A percentile compares a stretch with the other conserved stretches of the same genome.
Evolutionary conservation across 1,284 basidiomycete species (phyloP).

Genomic region (Ustilago xerochloae): DNA sequence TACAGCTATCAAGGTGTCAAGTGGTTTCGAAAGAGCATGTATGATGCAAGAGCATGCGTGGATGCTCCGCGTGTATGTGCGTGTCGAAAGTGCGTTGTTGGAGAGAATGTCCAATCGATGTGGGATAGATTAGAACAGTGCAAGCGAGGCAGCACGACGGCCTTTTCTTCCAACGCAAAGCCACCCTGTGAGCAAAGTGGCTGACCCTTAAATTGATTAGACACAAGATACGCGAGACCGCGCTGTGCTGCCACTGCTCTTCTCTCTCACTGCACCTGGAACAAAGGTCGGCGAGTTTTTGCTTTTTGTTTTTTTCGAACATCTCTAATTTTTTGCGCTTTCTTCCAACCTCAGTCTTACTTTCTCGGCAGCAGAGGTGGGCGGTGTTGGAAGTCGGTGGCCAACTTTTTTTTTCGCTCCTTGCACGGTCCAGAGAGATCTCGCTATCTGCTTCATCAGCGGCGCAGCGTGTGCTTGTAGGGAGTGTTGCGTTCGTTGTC

Average conservation of each 20-base stretch:
- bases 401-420: conserved; percentile 6
- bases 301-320: not conserved
- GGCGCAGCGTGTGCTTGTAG: not conserved
- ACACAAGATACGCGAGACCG: not conserved
- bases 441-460: conserved; percentile 34
- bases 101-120: conserved; percentile 1
- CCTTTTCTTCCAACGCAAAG: not conserved
- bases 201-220: not conserved
- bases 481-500: not conserved
- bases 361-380: not conserved
- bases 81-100: not conserved
- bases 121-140: not conserved
- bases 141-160: not conserved
- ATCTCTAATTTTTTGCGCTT: conserved; percentile 3
- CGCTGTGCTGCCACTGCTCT: not conserved
- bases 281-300: conserved; percentile 5
- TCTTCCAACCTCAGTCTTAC: conserved; percentile 1
- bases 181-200: not conserved
- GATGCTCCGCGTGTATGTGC: not conserved
- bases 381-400: not conserved
- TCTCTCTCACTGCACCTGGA: no score
- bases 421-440: conserved; percentile 22
- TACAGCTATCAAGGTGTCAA: no score
- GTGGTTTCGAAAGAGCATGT: no score
- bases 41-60: not conserved